Base-by-base conservation (phyloP, 176 grass and related monocot genomes). In the Triticum monococcum region DNA sequence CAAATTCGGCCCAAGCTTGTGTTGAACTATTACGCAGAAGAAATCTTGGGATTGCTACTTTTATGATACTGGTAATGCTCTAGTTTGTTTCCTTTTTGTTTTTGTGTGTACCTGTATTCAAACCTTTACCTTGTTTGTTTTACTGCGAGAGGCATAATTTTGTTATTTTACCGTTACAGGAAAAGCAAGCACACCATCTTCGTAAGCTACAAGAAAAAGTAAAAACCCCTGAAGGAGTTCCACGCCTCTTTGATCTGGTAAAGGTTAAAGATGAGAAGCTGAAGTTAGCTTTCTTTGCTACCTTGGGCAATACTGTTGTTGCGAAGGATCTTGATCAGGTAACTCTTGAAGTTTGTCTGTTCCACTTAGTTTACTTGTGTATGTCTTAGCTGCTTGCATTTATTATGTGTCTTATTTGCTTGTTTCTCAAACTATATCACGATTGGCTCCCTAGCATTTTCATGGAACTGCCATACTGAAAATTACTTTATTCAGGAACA, bases 251-350 rank as follows among this genome's bases (percentile, higher is more conserved):
- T 94, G 97, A 99, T 88, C 79, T 99, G 59, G 87, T 99, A 30
- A 92, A 82, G 36, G 94, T 99, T 84, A 96, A 99, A 92, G 92
- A 99, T 83, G 92, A 92, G 40, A 94, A 54, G 76, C 54, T 99
- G 45, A 99, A 94, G 57, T 89, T 94, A 62, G 90, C 92, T 59
- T 99, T 99, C 80, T 96, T 90, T 85, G 90, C 92, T 67, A 83
- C 68, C 37, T 91, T 99, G 83, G 87, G 92, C 11, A 96, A 94
- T 77, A 94, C 97, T 72, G 89, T 99, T 86, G 94, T 96, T 68
- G 94, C 97, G 20, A 91, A 89, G 1, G 78, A 99, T 85, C 79
- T 99, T 70, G 94, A 99, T 85, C 94, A 99, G 94, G 97, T 99
- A 82, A 66, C 68, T 78, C 31, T 41, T 81, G 72, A 50, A 93